These are phyloP conservation scores for Suillus spraguei DNA, from an alignment of 768 basidiomycete genomes.

Conservation along the genomic window DNA sequence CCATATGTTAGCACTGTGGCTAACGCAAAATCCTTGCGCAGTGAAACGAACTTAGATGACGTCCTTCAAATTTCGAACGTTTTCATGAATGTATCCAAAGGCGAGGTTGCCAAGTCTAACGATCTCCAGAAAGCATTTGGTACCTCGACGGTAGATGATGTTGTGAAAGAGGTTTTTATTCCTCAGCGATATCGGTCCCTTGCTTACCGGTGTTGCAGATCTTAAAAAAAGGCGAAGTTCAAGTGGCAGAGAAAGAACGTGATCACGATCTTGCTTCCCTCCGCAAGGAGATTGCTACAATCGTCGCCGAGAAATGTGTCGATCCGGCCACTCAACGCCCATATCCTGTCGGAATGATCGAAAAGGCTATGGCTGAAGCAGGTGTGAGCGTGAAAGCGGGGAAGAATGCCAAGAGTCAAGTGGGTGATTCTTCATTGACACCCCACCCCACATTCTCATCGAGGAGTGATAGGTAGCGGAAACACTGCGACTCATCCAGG, in stretches of 20 bases:
- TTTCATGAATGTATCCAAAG: slow-evolving; percentile 95
- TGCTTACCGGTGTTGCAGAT: slow-evolving; percentile 54
- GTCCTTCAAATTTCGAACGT: slow-evolving; percentile 96
- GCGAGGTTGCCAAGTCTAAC: slow-evolving; percentile 84
- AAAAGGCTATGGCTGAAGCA: slow-evolving; percentile 95
- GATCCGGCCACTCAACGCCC: slow-evolving; percentile 89
- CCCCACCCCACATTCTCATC: neutral
- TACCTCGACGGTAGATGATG: slow-evolving; percentile 67
- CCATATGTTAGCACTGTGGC: neutral
- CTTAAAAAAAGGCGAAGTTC: slow-evolving; percentile 92
- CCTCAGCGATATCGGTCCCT: neutral
- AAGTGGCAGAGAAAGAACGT: slow-evolving; percentile 96
- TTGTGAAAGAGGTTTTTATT: slow-evolving; percentile 74
- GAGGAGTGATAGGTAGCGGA: slow-evolving; percentile 70
- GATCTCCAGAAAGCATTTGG: slow-evolving; percentile 94
- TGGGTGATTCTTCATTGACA: slow-evolving; percentile 29
- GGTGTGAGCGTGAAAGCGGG: slow-evolving; percentile 88
- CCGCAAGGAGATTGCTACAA: slow-evolving; percentile 88
- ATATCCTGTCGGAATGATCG: slow-evolving; percentile 94
- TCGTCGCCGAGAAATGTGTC: slow-evolving; percentile 95
- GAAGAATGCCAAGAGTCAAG: slow-evolving; percentile 95
- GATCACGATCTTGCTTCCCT: slow-evolving; percentile 85
- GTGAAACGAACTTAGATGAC: slow-evolving; percentile 92
- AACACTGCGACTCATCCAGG: slow-evolving; percentile 82
- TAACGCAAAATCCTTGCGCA: slow-evolving; percentile 30